Evolutionary conservation across 371 early-diverging fungal species (phyloP), one percentile per base, ranked within the genome.

Genomic region (Parasitella parasitica): DNA sequence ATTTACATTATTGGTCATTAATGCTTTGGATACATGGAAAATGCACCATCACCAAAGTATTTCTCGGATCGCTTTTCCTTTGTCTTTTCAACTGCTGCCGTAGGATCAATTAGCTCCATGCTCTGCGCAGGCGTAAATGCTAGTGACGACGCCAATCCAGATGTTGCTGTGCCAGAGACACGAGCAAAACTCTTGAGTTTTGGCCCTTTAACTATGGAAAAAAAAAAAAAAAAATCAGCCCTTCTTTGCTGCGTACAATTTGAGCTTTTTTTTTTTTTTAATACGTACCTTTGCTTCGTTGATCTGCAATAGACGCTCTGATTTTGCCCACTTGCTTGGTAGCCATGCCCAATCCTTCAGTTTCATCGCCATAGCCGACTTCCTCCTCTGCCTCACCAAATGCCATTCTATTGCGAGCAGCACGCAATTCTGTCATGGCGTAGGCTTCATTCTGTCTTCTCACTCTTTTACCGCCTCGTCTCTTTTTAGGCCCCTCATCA

Each of bases 111-210:
- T 26, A 98, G 72, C 71, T 97, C 97, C 70, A 98, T 89, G 54
- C 97, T 97, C 72, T 98, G 96, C 11, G 94, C 92, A 9, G 97
- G 97, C 4, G 97, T 98, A 63, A 98, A 97, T 3, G 97, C 91
- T 6, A 98, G 77, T 3, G 96, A 95, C 0, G 95, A 87, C 0
- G 96, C 88, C 34, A 96, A 78, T 6, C 98, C 98, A 16, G 97
- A 93, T 3, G 89, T 85, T 12, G 69, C 61, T 13, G 77, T 64
- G 16, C 83, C 81, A 30, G 79, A 72, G 18, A 81, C 34, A 46
- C 69, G 62, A 46, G 39, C 64, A 49, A 57, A 72, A 49, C 73
- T 73, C 63, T 81, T 82, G 57, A 84, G 77, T 63, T 89, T 89
- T 60, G 89, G 84, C 66, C 87, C 75, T 72, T 86, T 80, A 13